Percentiles rank a stretch among this genome's conserved stretches.
phyloP scores from a whole-genome alignment of 1,139 yeast genomes.

The Blastobotrys elegans region DNA sequence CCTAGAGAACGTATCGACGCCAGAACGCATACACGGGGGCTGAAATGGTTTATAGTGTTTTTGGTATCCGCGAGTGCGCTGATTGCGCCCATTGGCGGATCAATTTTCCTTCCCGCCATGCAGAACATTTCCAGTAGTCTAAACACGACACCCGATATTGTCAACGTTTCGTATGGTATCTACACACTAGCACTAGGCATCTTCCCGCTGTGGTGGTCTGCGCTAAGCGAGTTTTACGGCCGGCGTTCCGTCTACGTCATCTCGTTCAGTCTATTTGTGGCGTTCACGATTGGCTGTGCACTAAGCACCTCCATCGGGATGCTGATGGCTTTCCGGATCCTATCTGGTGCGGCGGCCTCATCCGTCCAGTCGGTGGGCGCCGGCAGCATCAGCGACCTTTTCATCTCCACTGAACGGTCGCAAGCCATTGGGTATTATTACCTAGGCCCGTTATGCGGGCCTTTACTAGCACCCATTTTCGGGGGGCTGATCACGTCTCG shows the following conservation, averaged over 20 bases:
- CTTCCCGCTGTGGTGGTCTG: conserved; percentile 88
- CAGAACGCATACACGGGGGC: conserved; percentile 48
- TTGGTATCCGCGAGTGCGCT: conserved; percentile 70
- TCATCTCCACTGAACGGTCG: conserved; percentile 64
- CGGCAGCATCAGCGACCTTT: conserved; percentile 77
- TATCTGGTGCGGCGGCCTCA: conserved; percentile 79
- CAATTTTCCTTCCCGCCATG: conserved; percentile 76
- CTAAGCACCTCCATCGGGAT: conserved; percentile 56
- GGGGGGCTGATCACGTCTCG: conserved; percentile 70
- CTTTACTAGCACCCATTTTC: conserved; percentile 71
- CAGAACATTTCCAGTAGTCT: conserved; percentile 52
- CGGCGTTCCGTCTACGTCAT: conserved; percentile 66
- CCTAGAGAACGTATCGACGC: conserved; percentile 75
- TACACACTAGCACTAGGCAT: conserved; percentile 70
- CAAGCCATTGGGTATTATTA: conserved; percentile 76
- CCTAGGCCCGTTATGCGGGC: conserved; percentile 78
- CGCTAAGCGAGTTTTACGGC: conserved; percentile 65
- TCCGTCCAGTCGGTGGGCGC: conserved; percentile 90
- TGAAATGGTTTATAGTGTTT: conserved; percentile 53
- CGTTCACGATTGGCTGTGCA: conserved; percentile 70
- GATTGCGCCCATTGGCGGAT: conserved; percentile 90
- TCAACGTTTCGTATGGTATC: conserved; percentile 76
- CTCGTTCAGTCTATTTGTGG: conserved; percentile 59
- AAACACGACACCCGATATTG: conserved; percentile 52
- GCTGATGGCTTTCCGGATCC: conserved; percentile 62